Evolutionary conservation across 108 stramenopile species (phyloP), one percentile per base, ranked within the genome.

Genomic region (Seminavis robusta): DNA sequence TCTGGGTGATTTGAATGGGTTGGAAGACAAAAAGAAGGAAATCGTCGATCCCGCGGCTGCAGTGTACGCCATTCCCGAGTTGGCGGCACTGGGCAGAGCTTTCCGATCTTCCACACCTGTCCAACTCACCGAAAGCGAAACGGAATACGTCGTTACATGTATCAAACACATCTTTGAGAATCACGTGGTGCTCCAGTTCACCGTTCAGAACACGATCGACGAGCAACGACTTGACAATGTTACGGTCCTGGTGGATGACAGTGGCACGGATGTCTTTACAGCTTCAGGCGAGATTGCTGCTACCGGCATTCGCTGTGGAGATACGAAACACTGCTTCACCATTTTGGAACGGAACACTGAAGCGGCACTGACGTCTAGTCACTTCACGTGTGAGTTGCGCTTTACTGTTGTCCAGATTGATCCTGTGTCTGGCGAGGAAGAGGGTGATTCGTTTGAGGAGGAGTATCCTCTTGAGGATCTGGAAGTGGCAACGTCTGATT

Each of bases 401-500:
- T 96, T 96, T 67, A 69, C 57, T 34, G 78, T 87, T 0, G 72
- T 84, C 3, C 71, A 86, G 37, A 81, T 94, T 2, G 95, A 96
- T 45, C 77, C 90, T 28, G 63, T 71, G 19, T 75, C 85, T 21
- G 90, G 83, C 3, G 91, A 95, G 59, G 87, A 70, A 25, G 84
- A 92, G 33, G 80, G 79, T 0, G 89, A 79, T 32, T 79, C 83
- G 3, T 94, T 78, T 56, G 74, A 92, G 36, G 97, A 98, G 69
- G 97, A 96, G 47, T 97, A 94, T 54, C 89, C 94, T 0, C 54
- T 97, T 38, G 97, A 97, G 69, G 87, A 86, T 58, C 43, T 97
- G 23, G 78, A 84, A 36, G 74, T 97, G 33, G 32, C 79, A 16
- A 87, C 94, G 10, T 68, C 83, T 8, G 95, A 98, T 68, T 96